Base-by-base conservation (phyloP, 208 protist genomes). In the Trichomonas gallinae region DNA sequence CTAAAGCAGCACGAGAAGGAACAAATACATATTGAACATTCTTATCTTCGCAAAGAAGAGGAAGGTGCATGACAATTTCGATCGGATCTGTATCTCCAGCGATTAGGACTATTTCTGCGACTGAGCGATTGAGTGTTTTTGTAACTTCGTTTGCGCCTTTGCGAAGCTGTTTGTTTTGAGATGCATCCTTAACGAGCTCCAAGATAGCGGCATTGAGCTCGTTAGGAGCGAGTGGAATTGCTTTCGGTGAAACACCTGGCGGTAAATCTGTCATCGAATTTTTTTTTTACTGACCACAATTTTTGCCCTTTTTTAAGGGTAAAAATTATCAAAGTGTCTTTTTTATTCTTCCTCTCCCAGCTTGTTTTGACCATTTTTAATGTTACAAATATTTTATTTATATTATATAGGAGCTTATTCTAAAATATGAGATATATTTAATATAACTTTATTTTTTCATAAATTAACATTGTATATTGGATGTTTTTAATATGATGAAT, bases 21-120 rank as follows among this genome's bases (percentile, higher is more conserved):
- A 99, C 99, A 97, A 99, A 99, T 23, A 99, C 98, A 98, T 99
- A 99, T 96, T 99, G 99, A 88, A 99, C 99, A 97, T 99, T 99
- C 98, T 99, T 99, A 98, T 99, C 99, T 97, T 99, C 99, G 98
- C 99, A 99, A 36, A 99, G 98, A 31, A 99, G 98, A 46, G 99
- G 99, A 23, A 99, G 98, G 98, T 99, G 99, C 36, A 99, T 98
- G 23, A 99, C 98, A 97, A 99, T 99, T 98, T 99, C 99, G 45
- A 99, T 98, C 63, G 99, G 99, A 97, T 99, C 99, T 44, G 99
- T 98, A 98, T 99, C 99, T 36, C 99, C 99, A 15, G 97, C 96
- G 96, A 99, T 98, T 40, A 99, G 98, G 97, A 99, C 99, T 38
- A 99, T 98, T 97, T 99, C 99, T 42, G 99, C 98, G 97, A 99